phyloP scores from a whole-genome alignment of 176 grass and related monocot genomes.

The Coix lacrymajobi region DNA sequence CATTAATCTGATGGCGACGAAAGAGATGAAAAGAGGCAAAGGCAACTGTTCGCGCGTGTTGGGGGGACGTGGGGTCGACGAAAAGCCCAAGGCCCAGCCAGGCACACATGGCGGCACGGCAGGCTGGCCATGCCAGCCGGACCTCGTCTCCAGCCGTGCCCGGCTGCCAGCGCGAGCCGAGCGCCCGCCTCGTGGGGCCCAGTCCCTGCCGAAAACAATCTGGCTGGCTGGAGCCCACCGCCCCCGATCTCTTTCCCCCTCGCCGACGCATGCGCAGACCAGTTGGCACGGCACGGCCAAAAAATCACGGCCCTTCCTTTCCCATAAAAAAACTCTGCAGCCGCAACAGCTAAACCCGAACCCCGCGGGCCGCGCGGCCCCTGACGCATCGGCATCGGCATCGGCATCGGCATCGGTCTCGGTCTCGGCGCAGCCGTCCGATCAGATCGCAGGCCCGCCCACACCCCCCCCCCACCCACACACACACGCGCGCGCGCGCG shows the following conservation, averaged over 20 bases:
- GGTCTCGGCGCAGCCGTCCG: not conserved
- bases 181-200: not conserved
- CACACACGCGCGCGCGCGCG: too few species aligned
- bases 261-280: not conserved
- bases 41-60: not conserved
- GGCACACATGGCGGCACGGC: conserved; percentile 28
- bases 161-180: not conserved
- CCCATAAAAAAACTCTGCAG: not conserved
- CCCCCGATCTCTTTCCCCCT: not conserved
- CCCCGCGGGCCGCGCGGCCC: not conserved
- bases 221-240: not conserved
- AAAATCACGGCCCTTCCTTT: not conserved
- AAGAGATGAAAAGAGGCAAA: too few species aligned
- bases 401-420: not conserved
- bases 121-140: conserved; percentile 2
- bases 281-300: not conserved
- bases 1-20: too few species aligned
- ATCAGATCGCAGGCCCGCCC: conserved; percentile 16
- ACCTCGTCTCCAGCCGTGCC: not conserved
- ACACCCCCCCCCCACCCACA: not conserved
- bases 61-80: not conserved
- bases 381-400: not conserved
- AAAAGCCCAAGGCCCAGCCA: not conserved
- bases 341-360: not conserved
- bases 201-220: not conserved